phyloP scores from a whole-genome alignment of 169 alveolate species.

The Cryptosporidium andersoni region DNA sequence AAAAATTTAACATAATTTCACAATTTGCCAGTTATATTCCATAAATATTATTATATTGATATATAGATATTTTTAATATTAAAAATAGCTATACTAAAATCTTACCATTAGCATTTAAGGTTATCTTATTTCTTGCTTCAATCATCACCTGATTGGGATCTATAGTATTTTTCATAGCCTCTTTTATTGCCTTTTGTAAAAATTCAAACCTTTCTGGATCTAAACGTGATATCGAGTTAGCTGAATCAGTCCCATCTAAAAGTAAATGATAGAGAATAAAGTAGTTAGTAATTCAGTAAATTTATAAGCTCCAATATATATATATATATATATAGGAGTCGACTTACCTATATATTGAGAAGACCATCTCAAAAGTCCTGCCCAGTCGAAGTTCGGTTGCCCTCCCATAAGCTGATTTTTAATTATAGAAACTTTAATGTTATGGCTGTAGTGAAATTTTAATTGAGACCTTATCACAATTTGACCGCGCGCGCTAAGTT shows the following conservation, averaged over 20 bases:
- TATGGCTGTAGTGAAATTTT: background rate
- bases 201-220: constrained; percentile 63
- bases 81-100: background rate
- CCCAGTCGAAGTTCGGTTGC: constrained; percentile 15
- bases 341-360: constrained; percentile 61
- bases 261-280: background rate
- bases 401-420: constrained; percentile 3
- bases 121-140: constrained; percentile 18
- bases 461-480: no score
- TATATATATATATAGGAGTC: background rate
- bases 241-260: constrained; percentile 14
- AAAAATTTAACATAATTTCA: background rate
- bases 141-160: constrained; percentile 51
- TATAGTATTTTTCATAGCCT: constrained; percentile 51
- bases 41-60: no score
- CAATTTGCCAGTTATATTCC: no score
- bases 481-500: no score
- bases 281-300: background rate
- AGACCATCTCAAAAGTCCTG: constrained; percentile 63
- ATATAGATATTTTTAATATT: no score
- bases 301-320: background rate
- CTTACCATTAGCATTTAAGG: constrained; percentile 20
- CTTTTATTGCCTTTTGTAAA: constrained; percentile 65
- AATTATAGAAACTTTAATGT: background rate
- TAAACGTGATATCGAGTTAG: background rate